These are phyloP conservation scores for Polygonum aviculare DNA, from an alignment of 148 eudicot genomes.

Conservation along the genomic window DNA sequence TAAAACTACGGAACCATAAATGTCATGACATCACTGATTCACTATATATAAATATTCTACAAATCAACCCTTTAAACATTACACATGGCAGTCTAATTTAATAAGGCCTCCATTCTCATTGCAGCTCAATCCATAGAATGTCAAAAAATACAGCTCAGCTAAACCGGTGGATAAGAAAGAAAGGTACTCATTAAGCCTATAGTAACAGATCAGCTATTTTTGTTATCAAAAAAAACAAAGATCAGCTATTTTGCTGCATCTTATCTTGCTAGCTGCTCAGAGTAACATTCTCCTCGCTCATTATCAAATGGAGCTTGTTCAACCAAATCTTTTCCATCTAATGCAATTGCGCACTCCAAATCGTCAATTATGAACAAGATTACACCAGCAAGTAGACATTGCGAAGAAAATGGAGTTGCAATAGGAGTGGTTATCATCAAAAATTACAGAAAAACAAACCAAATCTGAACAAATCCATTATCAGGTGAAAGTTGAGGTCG, in stretches of 20 bases:
- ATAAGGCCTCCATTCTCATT: neutral
- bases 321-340: neutral
- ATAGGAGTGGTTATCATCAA: neutral
- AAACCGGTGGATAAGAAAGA: neutral
- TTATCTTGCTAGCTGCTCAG: neutral
- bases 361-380: neutral
- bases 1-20: neutral
- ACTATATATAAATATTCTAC: neutral
- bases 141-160: neutral
- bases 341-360: neutral
- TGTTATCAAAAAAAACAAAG: no score
- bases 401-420: neutral
- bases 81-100: neutral
- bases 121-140: neutral
- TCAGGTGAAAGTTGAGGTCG: neutral
- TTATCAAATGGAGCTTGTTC: neutral
- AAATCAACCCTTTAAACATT: neutral
- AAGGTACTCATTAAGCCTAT: no score
- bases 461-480: neutral
- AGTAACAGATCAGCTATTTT: neutral
- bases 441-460: neutral
- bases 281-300: neutral
- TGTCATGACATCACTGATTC: neutral
- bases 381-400: neutral
- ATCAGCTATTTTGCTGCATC: neutral